Evolutionary conservation across 192 early-diverging fungal species (phyloP).

Genomic region (Backusella mclennaniae): DNA sequence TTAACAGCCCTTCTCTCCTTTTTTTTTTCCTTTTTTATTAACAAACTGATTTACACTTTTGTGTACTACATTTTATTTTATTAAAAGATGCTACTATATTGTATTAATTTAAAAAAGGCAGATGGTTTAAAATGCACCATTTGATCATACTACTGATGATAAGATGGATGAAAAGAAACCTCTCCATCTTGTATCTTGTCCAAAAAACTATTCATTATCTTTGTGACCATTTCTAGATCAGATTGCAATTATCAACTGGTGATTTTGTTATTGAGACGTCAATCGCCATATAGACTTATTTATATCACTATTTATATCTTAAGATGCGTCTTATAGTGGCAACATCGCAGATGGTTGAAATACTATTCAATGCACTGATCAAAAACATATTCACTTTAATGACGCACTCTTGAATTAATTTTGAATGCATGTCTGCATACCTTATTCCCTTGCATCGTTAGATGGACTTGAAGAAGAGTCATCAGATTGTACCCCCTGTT

Average conservation of each 20-base stretch:
- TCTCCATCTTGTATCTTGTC: background rate
- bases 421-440: background rate
- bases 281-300: background rate
- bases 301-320: background rate
- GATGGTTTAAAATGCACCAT: background rate
- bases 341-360: no score
- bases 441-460: background rate
- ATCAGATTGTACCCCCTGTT: no score
- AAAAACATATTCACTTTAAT: background rate
- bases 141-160: conserved; percentile 1
- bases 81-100: background rate
- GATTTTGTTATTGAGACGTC: conserved; percentile 1
- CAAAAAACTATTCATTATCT: background rate
- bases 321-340: no score
- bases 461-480: background rate
- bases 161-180: background rate
- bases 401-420: background rate
- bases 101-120: background rate
- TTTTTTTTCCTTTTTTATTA: background rate
- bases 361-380: background rate
- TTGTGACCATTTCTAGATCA: background rate
- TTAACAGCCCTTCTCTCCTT: background rate
- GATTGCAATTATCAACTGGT: background rate
- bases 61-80: background rate
- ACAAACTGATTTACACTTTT: background rate